Base-by-base conservation (phyloP, 495 filamentous ascomycete genomes). In the Peziza echinospora region DNA sequence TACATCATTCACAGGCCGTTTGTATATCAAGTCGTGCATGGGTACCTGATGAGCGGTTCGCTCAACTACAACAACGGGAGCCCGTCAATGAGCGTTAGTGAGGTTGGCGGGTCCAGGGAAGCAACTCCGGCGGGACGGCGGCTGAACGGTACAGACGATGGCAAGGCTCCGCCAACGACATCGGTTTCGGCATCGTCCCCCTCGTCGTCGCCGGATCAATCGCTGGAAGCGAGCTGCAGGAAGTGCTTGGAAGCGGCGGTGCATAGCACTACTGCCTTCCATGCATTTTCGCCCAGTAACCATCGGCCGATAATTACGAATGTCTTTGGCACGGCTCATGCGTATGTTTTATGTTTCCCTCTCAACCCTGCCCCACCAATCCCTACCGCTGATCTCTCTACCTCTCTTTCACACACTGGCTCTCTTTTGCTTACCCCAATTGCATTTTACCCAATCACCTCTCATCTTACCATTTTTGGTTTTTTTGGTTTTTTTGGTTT, bases 321-420 rank as follows among this genome's bases (percentile, higher is more conserved):
- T 56, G 82, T 93, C 21, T 91, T 91, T 61, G 86, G 87, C 21
- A 96, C 87, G 10, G 80, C 85, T 51, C 87, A 93, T 70, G 87
- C 87, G 85, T 94, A 84, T 75, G 84, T 73, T n/a, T n/a, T n/a
- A n/a, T n/a, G n/a, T n/a, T n/a, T 37, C 30, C 11, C 30, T 17
- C 30, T 17, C 30, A 37, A 2, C 1, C 30, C 5, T 5, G 11
- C 1, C 5, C 30, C 30, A 34, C 43, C 21, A 28, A 11, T 41
- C 16, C 16, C 23, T 2, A 3, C 28, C 42, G 24, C 3, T 41
- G 46, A 24, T 8, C 26, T 25, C 28, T 26, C 6, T 16, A 5
- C 23, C 34, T 41, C 5, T 34, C 28, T 48, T 48, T 24, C 47
- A 10, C 30, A n/a, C 25, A 17, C 10, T 10, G 41, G 39, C 39